phyloP scores from a whole-genome alignment of 1,139 yeast species.

The Taphrina wiesneri region DNA sequence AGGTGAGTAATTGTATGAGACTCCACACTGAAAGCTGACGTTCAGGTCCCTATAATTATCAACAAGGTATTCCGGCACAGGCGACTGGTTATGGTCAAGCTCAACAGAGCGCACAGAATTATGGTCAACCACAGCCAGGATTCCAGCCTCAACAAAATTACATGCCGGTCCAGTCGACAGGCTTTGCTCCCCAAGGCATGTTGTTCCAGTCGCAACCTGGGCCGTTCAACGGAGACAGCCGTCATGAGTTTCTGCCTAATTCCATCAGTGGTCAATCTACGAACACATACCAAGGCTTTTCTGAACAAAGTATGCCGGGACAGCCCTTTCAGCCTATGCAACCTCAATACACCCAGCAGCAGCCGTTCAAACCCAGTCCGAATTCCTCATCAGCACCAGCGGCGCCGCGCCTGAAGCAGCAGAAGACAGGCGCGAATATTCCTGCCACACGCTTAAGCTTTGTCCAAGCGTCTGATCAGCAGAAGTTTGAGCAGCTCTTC shows the following conservation, averaged over 20 bases:
- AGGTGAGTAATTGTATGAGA: slow-evolving; percentile 43
- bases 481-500: slow-evolving; percentile 78
- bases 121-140: slow-evolving; percentile 26
- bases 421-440: slow-evolving; percentile 42
- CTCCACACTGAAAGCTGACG: slow-evolving; percentile 36
- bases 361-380: slow-evolving; percentile 37
- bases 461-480: slow-evolving; percentile 80
- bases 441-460: slow-evolving; percentile 78
- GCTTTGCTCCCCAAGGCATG: slow-evolving; percentile 36
- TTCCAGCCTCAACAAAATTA: slow-evolving; percentile 18
- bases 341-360: slow-evolving; percentile 34
- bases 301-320: background rate
- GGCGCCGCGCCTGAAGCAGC: slow-evolving; percentile 41
- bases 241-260: background rate
- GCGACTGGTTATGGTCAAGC: slow-evolving; percentile 41
- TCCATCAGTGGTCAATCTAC: background rate
- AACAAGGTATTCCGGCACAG: slow-evolving; percentile 37
- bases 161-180: slow-evolving; percentile 21
- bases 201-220: slow-evolving; percentile 7
- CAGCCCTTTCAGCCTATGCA: background rate
- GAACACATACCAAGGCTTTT: background rate
- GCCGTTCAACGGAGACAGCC: background rate
- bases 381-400: slow-evolving; percentile 41
- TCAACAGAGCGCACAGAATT: slow-evolving; percentile 29
- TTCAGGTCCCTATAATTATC: background rate